Percentiles rank a stretch among this genome's conserved stretches.
Evolutionary conservation across 2,329 filamentous ascomycete species (phyloP).

Genomic region (Apiospora marii): DNA sequence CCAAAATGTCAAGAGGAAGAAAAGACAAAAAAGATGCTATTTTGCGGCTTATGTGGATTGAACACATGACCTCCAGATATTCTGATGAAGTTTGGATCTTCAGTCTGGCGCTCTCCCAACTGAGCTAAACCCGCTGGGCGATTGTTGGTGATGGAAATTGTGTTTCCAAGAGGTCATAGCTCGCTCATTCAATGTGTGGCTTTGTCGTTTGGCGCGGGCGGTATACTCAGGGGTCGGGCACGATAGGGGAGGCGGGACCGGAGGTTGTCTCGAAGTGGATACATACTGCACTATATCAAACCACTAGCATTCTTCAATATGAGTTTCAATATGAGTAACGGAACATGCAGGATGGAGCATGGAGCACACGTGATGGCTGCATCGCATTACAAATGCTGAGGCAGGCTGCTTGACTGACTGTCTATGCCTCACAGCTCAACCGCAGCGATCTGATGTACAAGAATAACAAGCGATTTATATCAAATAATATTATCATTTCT

Average conservation of each 20-base stretch:
- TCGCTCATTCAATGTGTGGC: not conserved
- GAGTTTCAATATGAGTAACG: too few relatives aligned
- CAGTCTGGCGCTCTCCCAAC: constrained; percentile 21
- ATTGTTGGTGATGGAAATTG: not conserved
- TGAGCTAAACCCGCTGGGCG: constrained; percentile 18
- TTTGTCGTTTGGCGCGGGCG: not conserved
- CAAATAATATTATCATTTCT: too few relatives aligned
- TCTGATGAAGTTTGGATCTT: constrained; percentile 15
- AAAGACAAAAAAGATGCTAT: not conserved
- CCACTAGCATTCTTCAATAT: too few relatives aligned
- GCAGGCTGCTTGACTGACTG: too few relatives aligned
- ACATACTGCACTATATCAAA: not conserved
- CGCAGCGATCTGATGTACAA: too few relatives aligned
- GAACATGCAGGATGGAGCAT: too few relatives aligned
- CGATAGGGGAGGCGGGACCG: not conserved
- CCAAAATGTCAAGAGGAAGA: not conserved
- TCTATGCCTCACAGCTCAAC: too few relatives aligned
- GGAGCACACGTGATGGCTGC: too few relatives aligned
- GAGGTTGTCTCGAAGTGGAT: not conserved
- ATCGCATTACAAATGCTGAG: too few relatives aligned
- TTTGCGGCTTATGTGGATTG: constrained; percentile 19
- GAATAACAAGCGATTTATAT: too few relatives aligned
- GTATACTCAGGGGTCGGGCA: not conserved
- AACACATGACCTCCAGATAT: constrained; percentile 11
- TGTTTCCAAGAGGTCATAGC: not conserved